Percentiles rank a stretch among this genome's conserved stretches.
phyloP scores from a whole-genome alignment of 768 basidiomycete species.

The Phylloporus arenicola region DNA sequence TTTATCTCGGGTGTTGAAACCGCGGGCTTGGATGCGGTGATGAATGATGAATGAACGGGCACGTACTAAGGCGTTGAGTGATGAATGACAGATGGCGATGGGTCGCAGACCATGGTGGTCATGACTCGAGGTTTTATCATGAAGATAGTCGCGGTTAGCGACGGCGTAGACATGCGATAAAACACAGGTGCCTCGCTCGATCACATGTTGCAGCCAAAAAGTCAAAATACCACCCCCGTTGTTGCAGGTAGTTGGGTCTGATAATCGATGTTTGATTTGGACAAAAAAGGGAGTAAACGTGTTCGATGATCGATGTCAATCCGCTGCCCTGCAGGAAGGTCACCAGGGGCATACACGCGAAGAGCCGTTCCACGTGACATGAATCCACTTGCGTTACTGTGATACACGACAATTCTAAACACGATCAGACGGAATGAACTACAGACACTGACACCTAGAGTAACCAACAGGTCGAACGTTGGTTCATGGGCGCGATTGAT shows the following conservation, averaged over 20 bases:
- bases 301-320: background rate
- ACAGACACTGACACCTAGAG: background rate
- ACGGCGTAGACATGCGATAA: background rate
- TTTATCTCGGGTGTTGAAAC: background rate
- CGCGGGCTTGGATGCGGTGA: background rate
- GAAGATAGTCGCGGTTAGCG: background rate
- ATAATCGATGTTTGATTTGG: background rate
- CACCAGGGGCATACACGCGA: background rate
- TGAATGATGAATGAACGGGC: background rate
- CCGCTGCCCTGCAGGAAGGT: background rate
- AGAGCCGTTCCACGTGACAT: background rate
- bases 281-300: background rate
- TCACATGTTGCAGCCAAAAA: background rate
- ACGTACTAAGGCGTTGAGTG: background rate
- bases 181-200: background rate
- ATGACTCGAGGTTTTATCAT: background rate
- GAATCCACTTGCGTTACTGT: constrained; percentile 1
- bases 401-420: background rate
- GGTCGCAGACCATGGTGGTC: background rate
- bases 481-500: constrained; percentile 6
- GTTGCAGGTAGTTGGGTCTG: background rate
- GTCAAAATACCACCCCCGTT: background rate
- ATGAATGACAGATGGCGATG: background rate
- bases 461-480: background rate
- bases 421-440: background rate